These are phyloP conservation scores for Grosmannia clavigera DNA, from an alignment of 2,329 filamentous ascomycete genomes.

Conservation along the genomic window DNA sequence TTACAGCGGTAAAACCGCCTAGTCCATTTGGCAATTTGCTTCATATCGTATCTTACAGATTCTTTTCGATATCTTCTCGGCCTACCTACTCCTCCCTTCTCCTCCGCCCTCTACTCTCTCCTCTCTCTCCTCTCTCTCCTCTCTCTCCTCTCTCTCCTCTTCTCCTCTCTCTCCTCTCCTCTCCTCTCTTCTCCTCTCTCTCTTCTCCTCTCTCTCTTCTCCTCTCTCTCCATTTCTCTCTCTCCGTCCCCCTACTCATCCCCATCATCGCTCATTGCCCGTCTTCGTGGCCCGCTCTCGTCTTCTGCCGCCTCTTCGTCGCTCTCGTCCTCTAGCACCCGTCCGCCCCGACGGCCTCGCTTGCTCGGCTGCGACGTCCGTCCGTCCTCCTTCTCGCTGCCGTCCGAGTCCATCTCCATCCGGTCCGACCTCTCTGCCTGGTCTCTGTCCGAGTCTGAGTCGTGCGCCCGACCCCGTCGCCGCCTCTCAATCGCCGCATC, in stretches of 20 bases:
- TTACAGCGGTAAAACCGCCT: too few species aligned
- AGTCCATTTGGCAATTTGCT: too few species aligned
- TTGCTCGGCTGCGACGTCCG: conserved; percentile 11
- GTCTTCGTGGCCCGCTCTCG: conserved; percentile 18
- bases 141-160: background rate
- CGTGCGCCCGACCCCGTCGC: conserved; percentile 13
- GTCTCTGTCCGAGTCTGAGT: conserved; percentile 35
- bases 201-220: background rate
- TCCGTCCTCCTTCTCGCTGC: conserved; percentile 16
- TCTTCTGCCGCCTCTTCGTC: conserved; percentile 17
- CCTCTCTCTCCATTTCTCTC: background rate
- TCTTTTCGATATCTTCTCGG: too few species aligned
- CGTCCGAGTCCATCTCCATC: conserved; percentile 45
- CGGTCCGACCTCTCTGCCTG: conserved; percentile 25
- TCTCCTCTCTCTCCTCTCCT: too few species aligned
- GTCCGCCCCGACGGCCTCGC: conserved; percentile 7
- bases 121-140: too few species aligned
- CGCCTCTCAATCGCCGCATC: conserved; percentile 24
- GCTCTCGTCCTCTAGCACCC: conserved; percentile 19
- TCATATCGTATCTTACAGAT: too few species aligned
- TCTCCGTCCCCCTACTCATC: background rate
- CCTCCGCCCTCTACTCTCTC: too few species aligned
- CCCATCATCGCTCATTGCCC: conserved; percentile 19
- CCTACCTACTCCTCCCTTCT: too few species aligned
- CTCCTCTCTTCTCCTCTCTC: too few species aligned